Base-by-base conservation (phyloP, 2,329 filamentous ascomycete species). In the Cladosporium cucumerinum region DNA sequence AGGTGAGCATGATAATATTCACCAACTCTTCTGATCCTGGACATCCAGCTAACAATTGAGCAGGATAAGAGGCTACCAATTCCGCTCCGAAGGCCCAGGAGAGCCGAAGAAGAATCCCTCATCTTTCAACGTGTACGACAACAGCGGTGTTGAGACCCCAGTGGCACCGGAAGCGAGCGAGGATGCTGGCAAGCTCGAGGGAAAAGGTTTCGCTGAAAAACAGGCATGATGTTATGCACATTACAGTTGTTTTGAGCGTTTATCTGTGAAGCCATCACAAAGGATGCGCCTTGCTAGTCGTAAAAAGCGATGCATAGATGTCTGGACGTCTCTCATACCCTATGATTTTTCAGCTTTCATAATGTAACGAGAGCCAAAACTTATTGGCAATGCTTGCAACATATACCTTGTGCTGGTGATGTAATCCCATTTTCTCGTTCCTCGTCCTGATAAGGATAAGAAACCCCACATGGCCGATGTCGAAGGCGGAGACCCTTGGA, bases 11-110 rank as follows among this genome's bases (percentile, higher is more conserved):
- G 30, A 16, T n/a, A 0, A 21, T 21, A 23, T 2, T 16, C 8
- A 23, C 39, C 12, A 5, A 46, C 12, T 46, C 23, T 3, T 5
- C n/a, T 21, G 39, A 12, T 46, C 39, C 23, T 46, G 48, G 18
- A 8, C 11, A 26, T 25, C 5, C 1, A 6, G 26, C 43, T 66
- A 30, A 61, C 32, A n/a, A 57, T 25, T 65, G 11, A 54, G 65
- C 68, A 85, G 85, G 72, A 83, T 90, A 39, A 84, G 93, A 72
- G 93, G 93, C 1, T 96, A 96, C 72, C 90, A 96, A 73, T 90
- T 89, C 76, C 92, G 90, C 77, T 86, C 87, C 59, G 85, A 87
- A 57, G 88, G 86, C 0, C 84, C 85, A 8, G 85, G 87, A 57
- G 83, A 85, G 62, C 74, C 78, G 30, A 89, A 84, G 75, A 89